phyloP scores from a whole-genome alignment of 768 basidiomycete species.

The Leucosporidium scottii region DNA sequence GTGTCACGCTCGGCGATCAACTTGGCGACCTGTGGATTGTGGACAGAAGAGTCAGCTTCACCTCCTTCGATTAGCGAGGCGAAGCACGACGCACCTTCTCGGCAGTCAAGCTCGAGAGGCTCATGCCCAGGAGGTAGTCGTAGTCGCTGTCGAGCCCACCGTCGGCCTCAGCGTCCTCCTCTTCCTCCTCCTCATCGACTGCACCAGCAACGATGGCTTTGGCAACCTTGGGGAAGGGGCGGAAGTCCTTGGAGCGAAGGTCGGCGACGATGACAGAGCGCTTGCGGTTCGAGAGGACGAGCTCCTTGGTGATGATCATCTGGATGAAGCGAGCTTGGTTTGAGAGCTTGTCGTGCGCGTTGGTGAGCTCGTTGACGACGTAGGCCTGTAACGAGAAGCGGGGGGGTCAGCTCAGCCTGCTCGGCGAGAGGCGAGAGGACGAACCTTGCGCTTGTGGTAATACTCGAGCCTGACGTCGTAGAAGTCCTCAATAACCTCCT shows the following conservation, averaged over 20 bases:
- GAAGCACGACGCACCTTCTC: conserved; percentile 59
- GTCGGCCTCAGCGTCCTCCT: conserved; percentile 48
- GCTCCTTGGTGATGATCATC: conserved; percentile 83
- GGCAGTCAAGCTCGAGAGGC: conserved; percentile 87
- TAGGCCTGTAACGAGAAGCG: conserved; percentile 59
- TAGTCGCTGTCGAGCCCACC: conserved; percentile 57
- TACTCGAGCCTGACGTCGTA: conserved; percentile 78
- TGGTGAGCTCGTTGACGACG: conserved; percentile 73
- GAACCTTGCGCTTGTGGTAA: conserved; percentile 92
- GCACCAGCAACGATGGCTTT: conserved; percentile 65
- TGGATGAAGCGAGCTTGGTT: conserved; percentile 96
- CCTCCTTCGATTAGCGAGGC: not conserved
- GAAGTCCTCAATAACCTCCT: conserved; percentile 88
- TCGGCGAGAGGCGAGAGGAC: conserved; percentile 14
- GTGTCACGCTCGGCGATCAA: conserved; percentile 68
- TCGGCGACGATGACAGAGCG: conserved; percentile 78
- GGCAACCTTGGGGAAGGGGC: conserved; percentile 75
- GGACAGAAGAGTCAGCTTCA: not conserved
- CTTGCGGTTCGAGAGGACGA: conserved; percentile 77
- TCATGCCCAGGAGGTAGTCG: conserved; percentile 91
- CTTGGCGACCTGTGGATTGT: conserved; percentile 62
- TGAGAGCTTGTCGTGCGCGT: conserved; percentile 69
- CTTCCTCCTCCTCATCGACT: conserved; percentile 53
- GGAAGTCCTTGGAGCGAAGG: conserved; percentile 72
- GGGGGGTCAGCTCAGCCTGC: not conserved